Base-by-base conservation (phyloP, 352 stramenopile species). In the Globisporangium barbulae region DNA sequence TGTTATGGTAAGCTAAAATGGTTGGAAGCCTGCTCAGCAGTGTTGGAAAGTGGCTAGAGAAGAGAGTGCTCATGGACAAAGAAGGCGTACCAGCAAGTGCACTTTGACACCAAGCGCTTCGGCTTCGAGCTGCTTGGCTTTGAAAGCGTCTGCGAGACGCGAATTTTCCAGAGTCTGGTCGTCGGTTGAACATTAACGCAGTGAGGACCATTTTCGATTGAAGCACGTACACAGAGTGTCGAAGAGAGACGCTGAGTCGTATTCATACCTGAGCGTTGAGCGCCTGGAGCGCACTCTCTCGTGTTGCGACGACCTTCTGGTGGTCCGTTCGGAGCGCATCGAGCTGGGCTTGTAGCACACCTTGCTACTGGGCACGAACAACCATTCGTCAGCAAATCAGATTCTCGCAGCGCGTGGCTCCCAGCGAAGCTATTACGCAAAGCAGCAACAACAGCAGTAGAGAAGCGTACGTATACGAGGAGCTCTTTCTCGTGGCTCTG, bases 91-190 rank as follows among this genome's bases (percentile, higher is more conserved):
- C 54, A 76, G 45, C 25, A 64, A 37, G 21, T 79, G 54, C 4
- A 61, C 60, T 8, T 67, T 64, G 8, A 59, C 35, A 31, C 47
- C 21, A 10, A 28, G 37, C 44, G 45, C 39, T 37, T 79, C 70
- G 1, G 66, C 64, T 63, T 83, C 72, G 9, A 77, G 67, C 31
- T 83, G 67, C 50, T 72, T 76, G n/a, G 9, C 48, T 42, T 39
- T 31, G 17, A 73, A 9, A 30, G 62, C 30, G 12, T 47, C 61
- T 2, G 65, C 56, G 44, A 80, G 60, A 4, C 69, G 65, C 25
- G 56, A 28, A 0, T 65, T 63, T 28, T 76, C 72, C 12, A 54
- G 42, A 12, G 58, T 53, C 72, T 81, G 53, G 25, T 28, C 25
- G 2, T 25, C 41, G 9, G 22, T 53, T 48, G 10, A 48, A 33